Base-by-base conservation (phyloP, 345 rosid species). In the Diplotaxis tenuifolia region DNA sequence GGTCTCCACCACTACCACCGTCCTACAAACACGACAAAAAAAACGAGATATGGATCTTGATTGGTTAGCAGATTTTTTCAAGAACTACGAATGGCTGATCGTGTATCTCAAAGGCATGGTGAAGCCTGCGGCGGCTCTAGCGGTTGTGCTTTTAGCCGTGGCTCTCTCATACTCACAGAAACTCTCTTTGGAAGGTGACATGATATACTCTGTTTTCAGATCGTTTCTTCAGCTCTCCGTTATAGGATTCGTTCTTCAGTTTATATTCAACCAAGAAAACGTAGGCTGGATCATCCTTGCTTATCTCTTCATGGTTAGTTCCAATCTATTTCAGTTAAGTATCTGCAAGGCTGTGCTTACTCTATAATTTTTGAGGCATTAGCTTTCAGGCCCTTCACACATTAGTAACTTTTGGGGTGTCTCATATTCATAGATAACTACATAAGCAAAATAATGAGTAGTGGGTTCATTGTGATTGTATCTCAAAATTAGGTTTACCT, bases 221-320 rank as follows among this genome's bases (percentile, higher is more conserved):
- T 86, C 96, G 4, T 94, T 94, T 81, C 81, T 89, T 73, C 98
- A 91, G 77, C 88, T 91, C 21, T 94, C 96, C 8, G 63, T 91
- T 3, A 88, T 94, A 64, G 97, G 96, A 11, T 94, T 94, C 62
- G 96, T 94, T 73, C 87, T 94, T 73, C 90, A 91, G 65, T 89
- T 94, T 85, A 91, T 94, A 70, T 94, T 94, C 45, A 78, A 36
- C 23, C 88, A 82, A 49, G 68, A 85, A 1, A 82, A 84, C 59
- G n/a, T 67, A 25, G 71, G 55, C 7, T 91, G 96, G 96, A 94
- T 94, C 80, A 1, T 94, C 61, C 82, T 89, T 9, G 95, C 93
- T 60, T 94, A 94, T 72, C 85, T 91, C 78, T 91, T 91, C 90
- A 94, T 89, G 98, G 96, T 34, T 2, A 34, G 11, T 8, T 34